Evolutionary conservation across 2,329 filamentous ascomycete species (phyloP).

Genomic region (Cercospora canescens): DNA sequence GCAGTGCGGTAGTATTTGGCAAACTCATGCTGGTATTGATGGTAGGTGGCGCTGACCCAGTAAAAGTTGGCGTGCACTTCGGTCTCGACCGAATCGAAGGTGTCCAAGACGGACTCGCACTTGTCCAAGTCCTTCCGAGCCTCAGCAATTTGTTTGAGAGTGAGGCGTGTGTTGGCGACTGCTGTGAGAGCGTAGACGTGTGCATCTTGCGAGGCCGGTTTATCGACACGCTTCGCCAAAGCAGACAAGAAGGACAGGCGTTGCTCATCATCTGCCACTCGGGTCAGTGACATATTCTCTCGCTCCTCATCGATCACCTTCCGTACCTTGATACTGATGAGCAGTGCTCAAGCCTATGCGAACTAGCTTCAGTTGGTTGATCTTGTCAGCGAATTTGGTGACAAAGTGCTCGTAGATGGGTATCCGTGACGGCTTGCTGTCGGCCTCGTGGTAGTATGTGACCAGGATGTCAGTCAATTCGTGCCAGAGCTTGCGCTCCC

Average conservation of each 20-base stretch:
- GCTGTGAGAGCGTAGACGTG: constrained; percentile 92
- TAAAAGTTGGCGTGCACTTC: constrained; percentile 97
- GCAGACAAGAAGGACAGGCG: constrained; percentile 81
- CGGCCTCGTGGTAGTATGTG: constrained; percentile 80
- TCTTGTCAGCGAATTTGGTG: constrained; percentile 94
- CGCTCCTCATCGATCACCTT: not conserved
- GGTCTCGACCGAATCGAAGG: constrained; percentile 92
- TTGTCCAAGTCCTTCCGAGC: constrained; percentile 83
- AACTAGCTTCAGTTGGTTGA: constrained; percentile 98
- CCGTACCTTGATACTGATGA: constrained; percentile 74
- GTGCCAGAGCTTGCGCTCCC: constrained; percentile 99
- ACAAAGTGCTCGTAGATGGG: constrained; percentile 93
- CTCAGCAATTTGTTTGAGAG: constrained; percentile 75
- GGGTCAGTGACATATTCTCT: constrained; percentile 2
- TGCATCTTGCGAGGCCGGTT: constrained; percentile 90
- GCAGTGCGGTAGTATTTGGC: constrained; percentile 97
- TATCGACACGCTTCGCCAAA: constrained; percentile 85
- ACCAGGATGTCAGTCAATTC: constrained; percentile 89
- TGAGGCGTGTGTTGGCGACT: constrained; percentile 82
- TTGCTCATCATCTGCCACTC: constrained; percentile 72
- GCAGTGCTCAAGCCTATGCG: constrained; percentile 85
- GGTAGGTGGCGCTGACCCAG: constrained; percentile 91
- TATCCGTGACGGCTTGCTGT: constrained; percentile 81
- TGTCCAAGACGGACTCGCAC: constrained; percentile 84
- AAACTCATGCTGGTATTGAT: constrained; percentile 87